These are phyloP conservation scores for Didymella segeticola DNA, from an alignment of 2,329 filamentous ascomycete species.

Conservation along the genomic window DNA sequence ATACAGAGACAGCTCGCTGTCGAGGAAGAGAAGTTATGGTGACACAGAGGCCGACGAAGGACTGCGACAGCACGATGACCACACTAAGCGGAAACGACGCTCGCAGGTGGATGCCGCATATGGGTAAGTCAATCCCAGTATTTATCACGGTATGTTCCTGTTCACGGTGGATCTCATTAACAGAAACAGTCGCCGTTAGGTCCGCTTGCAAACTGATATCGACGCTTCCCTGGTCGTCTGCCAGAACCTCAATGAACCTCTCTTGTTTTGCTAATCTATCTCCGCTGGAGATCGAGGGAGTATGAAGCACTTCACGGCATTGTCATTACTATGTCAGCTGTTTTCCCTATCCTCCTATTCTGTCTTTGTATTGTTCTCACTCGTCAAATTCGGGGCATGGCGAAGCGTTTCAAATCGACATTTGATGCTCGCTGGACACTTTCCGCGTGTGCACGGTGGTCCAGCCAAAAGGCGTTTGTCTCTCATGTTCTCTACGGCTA, in stretches of 20 bases:
- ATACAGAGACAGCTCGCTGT: slow-evolving; percentile 42
- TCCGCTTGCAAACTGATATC: neutral
- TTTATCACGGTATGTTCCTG: neutral
- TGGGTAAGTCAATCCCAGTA: slow-evolving; percentile 31
- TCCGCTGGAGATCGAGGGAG: neutral
- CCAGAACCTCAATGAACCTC: too few species aligned
- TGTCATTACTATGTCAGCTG: neutral
- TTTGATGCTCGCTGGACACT: neutral
- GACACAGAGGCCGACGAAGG: slow-evolving; percentile 43
- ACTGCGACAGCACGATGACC: slow-evolving; percentile 45
- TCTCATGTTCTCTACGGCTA: neutral
- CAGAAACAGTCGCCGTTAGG: slow-evolving; percentile 9
- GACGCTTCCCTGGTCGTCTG: too few species aligned
- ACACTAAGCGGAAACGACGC: slow-evolving; percentile 46
- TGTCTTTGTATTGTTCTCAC: neutral
- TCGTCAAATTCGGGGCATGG: neutral
- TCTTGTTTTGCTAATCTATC: neutral
- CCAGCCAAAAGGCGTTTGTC: neutral
- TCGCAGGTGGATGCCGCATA: slow-evolving; percentile 47
- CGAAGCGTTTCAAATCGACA: neutral
- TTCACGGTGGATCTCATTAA: neutral
- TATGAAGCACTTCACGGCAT: neutral
- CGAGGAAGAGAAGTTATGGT: slow-evolving; percentile 47
- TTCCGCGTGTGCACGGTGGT: neutral
- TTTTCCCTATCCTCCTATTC: neutral